These are phyloP conservation scores for Blastobotrys americana DNA, from an alignment of 805 yeast genomes.

Conservation along the genomic window DNA sequence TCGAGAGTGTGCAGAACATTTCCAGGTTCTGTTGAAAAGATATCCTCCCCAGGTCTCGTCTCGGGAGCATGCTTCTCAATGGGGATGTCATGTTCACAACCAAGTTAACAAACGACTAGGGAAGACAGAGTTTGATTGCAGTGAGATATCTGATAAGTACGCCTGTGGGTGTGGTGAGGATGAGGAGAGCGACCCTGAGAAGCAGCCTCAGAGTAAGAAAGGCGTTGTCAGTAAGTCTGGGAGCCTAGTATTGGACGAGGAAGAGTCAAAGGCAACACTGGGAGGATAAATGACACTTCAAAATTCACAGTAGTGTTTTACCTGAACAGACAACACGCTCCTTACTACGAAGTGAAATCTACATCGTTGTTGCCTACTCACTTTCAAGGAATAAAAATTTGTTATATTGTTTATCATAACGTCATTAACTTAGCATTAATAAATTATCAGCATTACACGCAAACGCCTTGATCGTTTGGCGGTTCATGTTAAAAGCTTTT, in stretches of 20 bases:
- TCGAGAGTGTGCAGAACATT: constrained; percentile 85
- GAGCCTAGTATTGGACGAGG: constrained; percentile 2
- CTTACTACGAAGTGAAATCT: too few species aligned
- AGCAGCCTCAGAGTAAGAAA: constrained; percentile 23
- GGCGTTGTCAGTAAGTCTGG: not conserved
- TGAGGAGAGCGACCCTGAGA: constrained; percentile 43
- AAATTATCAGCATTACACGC: too few species aligned
- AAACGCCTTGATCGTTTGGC: too few species aligned
- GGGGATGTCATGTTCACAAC: constrained; percentile 96
- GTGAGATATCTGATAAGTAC: constrained; percentile 77
- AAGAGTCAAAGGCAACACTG: constrained; percentile 3
- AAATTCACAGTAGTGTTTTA: not conserved
- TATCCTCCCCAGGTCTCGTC: constrained; percentile 80
- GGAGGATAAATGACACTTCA: constrained; percentile 4
- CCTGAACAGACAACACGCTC: too few species aligned
- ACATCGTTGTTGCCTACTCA: not conserved
- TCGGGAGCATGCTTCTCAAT: constrained; percentile 74
- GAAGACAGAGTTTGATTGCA: constrained; percentile 76
- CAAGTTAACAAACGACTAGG: constrained; percentile 67
- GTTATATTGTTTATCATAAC: constrained; percentile 1
- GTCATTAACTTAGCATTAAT: constrained; percentile 1
- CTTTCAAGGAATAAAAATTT: not conserved
- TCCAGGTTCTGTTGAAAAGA: constrained; percentile 56
- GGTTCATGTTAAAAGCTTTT: too few species aligned
- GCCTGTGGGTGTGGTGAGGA: constrained; percentile 93